Conservation (phyloP, 768 basidiomycete genomes). For the Pseudohyphozyma bogoriensis region DNA sequence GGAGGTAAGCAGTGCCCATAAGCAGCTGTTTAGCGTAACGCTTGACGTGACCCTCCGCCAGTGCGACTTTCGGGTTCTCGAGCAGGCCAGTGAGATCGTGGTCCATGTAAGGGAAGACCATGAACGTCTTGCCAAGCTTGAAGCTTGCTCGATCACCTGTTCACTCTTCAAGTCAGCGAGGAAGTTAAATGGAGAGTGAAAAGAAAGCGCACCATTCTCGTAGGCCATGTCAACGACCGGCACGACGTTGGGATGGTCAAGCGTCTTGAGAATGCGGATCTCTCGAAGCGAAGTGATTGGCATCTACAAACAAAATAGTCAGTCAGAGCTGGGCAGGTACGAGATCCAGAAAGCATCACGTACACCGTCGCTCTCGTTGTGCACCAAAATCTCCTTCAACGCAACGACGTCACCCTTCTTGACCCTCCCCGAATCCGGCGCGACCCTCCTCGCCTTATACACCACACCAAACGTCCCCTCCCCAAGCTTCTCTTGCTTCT, state of each 20-base stretch:
- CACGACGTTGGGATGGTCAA: conserved; percentile 76
- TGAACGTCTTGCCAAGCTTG: conserved; percentile 69
- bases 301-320: conserved; percentile 35
- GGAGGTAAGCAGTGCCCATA: conserved; percentile 94
- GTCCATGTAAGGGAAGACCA: conserved; percentile 99
- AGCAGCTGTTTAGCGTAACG: conserved; percentile 90
- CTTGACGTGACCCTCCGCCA: conserved; percentile 79
- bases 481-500: conserved; percentile 73
- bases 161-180: background rate
- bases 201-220: conserved; percentile 38
- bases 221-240: conserved; percentile 88
- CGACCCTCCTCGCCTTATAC: conserved; percentile 3
- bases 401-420: conserved; percentile 54
- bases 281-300: conserved; percentile 93
- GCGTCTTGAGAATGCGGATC: conserved; percentile 86
- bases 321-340: background rate
- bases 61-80: conserved; percentile 64
- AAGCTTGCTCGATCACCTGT: conserved; percentile 23
- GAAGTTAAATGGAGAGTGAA: background rate
- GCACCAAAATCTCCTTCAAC: conserved; percentile 88
- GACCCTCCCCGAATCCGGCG: conserved; percentile 8
- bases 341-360: conserved; percentile 12
- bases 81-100: conserved; percentile 92
- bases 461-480: conserved; percentile 94
- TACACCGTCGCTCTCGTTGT: conserved; percentile 92